Conservation (phyloP, 106 monocot species). For the Phalaenopsis aphrodite region DNA sequence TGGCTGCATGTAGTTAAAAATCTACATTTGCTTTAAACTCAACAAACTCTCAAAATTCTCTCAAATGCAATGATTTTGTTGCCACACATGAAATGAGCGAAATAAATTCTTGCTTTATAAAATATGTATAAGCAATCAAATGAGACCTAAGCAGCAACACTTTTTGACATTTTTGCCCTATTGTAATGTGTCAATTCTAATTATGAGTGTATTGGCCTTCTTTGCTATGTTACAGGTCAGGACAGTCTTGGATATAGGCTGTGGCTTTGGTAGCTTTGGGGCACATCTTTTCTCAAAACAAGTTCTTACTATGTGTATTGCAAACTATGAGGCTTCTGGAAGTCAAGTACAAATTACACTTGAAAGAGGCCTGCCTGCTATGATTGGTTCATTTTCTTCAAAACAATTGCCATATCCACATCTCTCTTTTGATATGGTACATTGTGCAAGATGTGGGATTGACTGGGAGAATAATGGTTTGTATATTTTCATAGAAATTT, state of each 20-base stretch:
- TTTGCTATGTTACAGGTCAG: slow-evolving; percentile 53
- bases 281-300: slow-evolving; percentile 80
- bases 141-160: too few relatives aligned
- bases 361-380: slow-evolving; percentile 92
- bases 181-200: too few relatives aligned
- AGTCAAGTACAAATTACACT: slow-evolving; percentile 96
- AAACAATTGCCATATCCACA: slow-evolving; percentile 78
- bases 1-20: too few relatives aligned
- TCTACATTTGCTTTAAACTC: background rate
- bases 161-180: too few relatives aligned
- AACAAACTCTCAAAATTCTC: background rate
- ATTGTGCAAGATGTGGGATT: slow-evolving; percentile 82
- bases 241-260: slow-evolving; percentile 84
- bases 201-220: too few relatives aligned
- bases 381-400: slow-evolving; percentile 70
- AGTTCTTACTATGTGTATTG: slow-evolving; percentile 83
- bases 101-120: too few relatives aligned
- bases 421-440: slow-evolving; percentile 92
- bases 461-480: slow-evolving; percentile 77
- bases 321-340: slow-evolving; percentile 77
- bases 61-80: background rate
- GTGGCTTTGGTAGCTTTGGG: slow-evolving; percentile 96
- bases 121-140: too few relatives aligned
- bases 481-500: background rate
- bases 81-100: background rate